Evolutionary conservation across 2,329 filamentous ascomycete species (phyloP).

Genomic region (Alternaria solani): DNA sequence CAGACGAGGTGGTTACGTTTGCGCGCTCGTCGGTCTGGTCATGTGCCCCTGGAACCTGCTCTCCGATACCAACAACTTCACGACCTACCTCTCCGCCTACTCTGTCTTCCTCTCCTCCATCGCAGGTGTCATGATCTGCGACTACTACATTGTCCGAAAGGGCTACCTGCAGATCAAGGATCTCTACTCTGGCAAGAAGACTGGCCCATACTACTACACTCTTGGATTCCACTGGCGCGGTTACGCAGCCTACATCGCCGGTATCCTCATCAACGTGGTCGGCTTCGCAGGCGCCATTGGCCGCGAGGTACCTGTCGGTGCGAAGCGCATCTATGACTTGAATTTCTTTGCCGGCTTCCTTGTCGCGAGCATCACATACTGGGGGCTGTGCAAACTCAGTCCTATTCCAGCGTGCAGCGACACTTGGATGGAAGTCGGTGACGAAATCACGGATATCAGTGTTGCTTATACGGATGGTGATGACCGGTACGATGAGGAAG

Average conservation of each 20-base stretch:
- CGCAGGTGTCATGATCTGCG: slow-evolving; percentile 85
- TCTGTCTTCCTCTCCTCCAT: slow-evolving; percentile 94
- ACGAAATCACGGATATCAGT: slow-evolving; percentile 38
- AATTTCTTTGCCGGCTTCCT: slow-evolving; percentile 91
- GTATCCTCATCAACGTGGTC: slow-evolving; percentile 89
- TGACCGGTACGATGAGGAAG: slow-evolving; percentile 40
- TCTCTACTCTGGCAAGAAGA: slow-evolving; percentile 75
- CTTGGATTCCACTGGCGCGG: slow-evolving; percentile 82
- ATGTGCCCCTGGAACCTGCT: slow-evolving; percentile 90
- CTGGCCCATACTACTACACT: slow-evolving; percentile 76
- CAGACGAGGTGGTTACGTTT: slow-evolving; percentile 85
- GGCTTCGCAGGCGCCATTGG: slow-evolving; percentile 88
- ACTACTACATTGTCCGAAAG: slow-evolving; percentile 86
- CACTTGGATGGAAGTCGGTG: slow-evolving; percentile 79
- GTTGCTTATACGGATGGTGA: slow-evolving; percentile 39
- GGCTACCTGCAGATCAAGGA: slow-evolving; percentile 82
- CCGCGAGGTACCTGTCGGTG: slow-evolving; percentile 73
- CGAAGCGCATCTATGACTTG: slow-evolving; percentile 85
- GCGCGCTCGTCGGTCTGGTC: slow-evolving; percentile 77
- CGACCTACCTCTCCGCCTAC: slow-evolving; percentile 89
- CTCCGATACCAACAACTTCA: slow-evolving; percentile 79
- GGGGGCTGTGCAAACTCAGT: slow-evolving; percentile 70
- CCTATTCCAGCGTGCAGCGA: slow-evolving; percentile 79
- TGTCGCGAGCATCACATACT: slow-evolving; percentile 73
- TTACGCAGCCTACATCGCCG: slow-evolving; percentile 81